phyloP scores from a whole-genome alignment of 208 protist genomes.

The Acanthamoeba lugdunensis region DNA sequence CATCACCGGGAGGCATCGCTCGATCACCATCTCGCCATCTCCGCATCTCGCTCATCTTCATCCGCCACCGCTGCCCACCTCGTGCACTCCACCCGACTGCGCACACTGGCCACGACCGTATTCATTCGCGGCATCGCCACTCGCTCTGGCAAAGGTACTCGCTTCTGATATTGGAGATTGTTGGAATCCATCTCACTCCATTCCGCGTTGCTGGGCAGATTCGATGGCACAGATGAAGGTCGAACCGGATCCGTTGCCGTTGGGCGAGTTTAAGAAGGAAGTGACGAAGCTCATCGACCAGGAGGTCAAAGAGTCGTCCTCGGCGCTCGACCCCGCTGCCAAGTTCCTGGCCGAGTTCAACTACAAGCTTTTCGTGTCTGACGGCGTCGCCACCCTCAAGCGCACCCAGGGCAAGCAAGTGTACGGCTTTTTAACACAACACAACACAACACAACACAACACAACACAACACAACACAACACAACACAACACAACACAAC shows the following conservation, averaged over 20 bases:
- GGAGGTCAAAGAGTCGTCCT: not conserved
- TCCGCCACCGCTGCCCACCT: not conserved
- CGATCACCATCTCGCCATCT: not conserved
- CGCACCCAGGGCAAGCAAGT: constrained; percentile 17
- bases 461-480: too few species aligned
- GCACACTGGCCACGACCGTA: constrained; percentile 17
- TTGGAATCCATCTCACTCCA: not conserved
- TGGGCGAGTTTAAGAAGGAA: constrained; percentile 51
- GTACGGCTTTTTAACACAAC: not conserved
- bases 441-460: not conserved
- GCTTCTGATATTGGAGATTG: not conserved
- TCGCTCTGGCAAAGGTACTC: not conserved
- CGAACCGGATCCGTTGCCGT: not conserved
- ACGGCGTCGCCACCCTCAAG: constrained; percentile 48
- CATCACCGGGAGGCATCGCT: not conserved
- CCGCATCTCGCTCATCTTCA: not conserved
- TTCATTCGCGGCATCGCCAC: constrained; percentile 17
- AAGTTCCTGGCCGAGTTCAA: constrained; percentile 9
- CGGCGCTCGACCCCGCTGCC: not conserved
- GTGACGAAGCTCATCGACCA: constrained; percentile 16
- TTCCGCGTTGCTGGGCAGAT: not conserved
- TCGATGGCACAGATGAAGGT: not conserved
- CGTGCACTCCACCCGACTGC: not conserved
- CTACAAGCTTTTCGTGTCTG: not conserved
- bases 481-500: not conserved